These are phyloP conservation scores for Metschnikowia baotianmanensis DNA, from an alignment of 805 yeast species.

Conservation along the genomic window DNA sequence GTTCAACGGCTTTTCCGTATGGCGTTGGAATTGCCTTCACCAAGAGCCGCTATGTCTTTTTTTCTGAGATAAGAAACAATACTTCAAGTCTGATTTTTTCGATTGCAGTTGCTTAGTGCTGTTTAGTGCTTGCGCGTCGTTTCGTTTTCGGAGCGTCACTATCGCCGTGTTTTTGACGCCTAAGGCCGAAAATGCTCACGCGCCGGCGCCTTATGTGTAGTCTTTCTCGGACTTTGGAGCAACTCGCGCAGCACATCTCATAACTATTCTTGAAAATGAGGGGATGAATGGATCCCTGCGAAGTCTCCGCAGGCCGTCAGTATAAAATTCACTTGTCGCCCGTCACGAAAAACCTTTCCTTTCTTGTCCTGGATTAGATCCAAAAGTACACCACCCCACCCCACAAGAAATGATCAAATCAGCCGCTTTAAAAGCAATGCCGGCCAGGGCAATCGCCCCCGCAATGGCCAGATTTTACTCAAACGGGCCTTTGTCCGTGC, in stretches of 20 bases:
- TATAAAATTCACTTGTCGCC: not conserved
- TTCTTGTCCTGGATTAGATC: not conserved
- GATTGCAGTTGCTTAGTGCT: not conserved
- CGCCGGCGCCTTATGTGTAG: conserved; percentile 2
- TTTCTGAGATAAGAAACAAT: too few species aligned
- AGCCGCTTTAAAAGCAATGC: conserved; percentile 4
- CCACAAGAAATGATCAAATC: conserved; percentile 3
- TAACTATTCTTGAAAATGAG: conserved; percentile 5
- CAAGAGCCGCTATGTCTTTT: too few species aligned
- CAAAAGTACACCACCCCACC: not conserved
- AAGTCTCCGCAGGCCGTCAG: too few species aligned
- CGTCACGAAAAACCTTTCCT: not conserved
- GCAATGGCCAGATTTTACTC: conserved; percentile 18
- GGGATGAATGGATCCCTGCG: conserved; percentile 1
- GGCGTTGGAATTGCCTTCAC: too few species aligned
- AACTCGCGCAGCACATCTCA: conserved; percentile 3
- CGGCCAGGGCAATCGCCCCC: conserved; percentile 6
- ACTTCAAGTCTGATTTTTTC: too few species aligned
- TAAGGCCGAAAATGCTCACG: conserved; percentile 3
- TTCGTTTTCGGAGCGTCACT: not conserved
- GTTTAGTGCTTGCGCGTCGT: not conserved
- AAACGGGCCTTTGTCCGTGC: conserved; percentile 38
- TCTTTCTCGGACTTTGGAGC: conserved; percentile 6
- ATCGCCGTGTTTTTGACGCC: not conserved
- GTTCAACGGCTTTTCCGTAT: too few species aligned